Percentiles rank a stretch among this genome's conserved stretches.
Conservation (phyloP, 2,329 filamentous ascomycete genomes). For the Chrysoporthe cubensis region DNA sequence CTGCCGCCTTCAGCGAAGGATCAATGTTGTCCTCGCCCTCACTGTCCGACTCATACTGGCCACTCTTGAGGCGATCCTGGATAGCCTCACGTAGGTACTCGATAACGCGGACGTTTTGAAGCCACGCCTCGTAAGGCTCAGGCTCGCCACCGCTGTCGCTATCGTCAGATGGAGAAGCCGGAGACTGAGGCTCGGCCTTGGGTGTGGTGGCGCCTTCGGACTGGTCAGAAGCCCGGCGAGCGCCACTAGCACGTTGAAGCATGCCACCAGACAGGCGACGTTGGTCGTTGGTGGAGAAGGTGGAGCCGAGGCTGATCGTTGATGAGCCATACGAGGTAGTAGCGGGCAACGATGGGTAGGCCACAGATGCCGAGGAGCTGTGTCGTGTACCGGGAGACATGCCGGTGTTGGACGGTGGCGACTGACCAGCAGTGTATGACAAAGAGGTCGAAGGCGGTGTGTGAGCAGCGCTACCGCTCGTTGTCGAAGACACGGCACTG, state of each 20-base stretch:
- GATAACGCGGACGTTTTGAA: constrained; percentile 68
- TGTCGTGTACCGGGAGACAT: constrained; percentile 70
- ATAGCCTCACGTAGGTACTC: constrained; percentile 65
- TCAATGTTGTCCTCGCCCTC: constrained; percentile 38
- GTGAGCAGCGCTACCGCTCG: constrained; percentile 70
- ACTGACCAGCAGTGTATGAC: constrained; percentile 79
- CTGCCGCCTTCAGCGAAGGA: constrained; percentile 35
- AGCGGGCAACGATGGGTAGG: constrained; percentile 77
- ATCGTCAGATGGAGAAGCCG: constrained; percentile 58
- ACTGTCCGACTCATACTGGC: constrained; percentile 52
- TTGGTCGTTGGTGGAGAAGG: constrained; percentile 61
- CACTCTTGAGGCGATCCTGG: constrained; percentile 58
- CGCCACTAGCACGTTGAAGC: constrained; percentile 61
- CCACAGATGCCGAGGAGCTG: constrained; percentile 61
- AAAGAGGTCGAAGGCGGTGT: constrained; percentile 76
- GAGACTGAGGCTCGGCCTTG: constrained; percentile 48
- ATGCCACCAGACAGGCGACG: constrained; percentile 69
- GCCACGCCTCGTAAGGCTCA: constrained; percentile 66
- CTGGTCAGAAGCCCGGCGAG: constrained; percentile 45
- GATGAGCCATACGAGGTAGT: constrained; percentile 72
- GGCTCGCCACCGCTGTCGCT: constrained; percentile 61
- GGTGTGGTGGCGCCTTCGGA: constrained; percentile 48
- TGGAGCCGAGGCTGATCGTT: constrained; percentile 71
- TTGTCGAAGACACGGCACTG: constrained; percentile 60
- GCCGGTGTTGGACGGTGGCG: constrained; percentile 71